Evolutionary conservation across 1,284 basidiomycete species (phyloP), one percentile per base, ranked within the genome.

Genomic region (Ustilago curta): DNA sequence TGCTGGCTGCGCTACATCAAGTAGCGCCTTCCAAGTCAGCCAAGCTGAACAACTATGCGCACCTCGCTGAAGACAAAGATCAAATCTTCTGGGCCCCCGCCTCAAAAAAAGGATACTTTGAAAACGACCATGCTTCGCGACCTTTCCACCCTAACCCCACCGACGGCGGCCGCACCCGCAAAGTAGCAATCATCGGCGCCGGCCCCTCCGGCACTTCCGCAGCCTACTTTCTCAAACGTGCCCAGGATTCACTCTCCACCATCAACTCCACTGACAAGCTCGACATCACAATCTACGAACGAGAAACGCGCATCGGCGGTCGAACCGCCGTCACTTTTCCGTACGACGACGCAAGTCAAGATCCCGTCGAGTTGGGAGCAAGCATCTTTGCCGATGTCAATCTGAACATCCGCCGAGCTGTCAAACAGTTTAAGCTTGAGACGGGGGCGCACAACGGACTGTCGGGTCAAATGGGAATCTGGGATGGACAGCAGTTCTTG

Each of bases 161-260:
- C 35, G 35, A 37, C 14, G 14, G 12, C 35, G 56, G 59, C 2
- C 65, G 45, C 25, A 70, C 59, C 11, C 67, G 61, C 37, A 80
- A 70, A 39, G 59, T 96, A 67, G 94, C 94, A 4, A 90, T 97
- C 82, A 90, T 97, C 59, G 94, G 95, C 35, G 93, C 93, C 0
- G 95, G 95, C n/a, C 92, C 94, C 9, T 91, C 89, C 11, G 94
- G 94, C 3, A 90, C 90, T 9, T 91, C 92, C 18, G 92, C 94
- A 9, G 93, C 94, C 0, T 96, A 93, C 86, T 97, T 93, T 90
- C 89, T 97, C 53, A 87, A 88, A 7, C 71, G 84, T 27, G 87
- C 87, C 0, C 84, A 91, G 29, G 49, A 69, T 32, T 59, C 59
- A 11, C 65, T 71, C 27, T 12, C 27, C n/a, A n/a, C 62, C 31